phyloP scores from a whole-genome alignment of 2,329 filamentous ascomycete species.

The Xylogone sp. region DNA sequence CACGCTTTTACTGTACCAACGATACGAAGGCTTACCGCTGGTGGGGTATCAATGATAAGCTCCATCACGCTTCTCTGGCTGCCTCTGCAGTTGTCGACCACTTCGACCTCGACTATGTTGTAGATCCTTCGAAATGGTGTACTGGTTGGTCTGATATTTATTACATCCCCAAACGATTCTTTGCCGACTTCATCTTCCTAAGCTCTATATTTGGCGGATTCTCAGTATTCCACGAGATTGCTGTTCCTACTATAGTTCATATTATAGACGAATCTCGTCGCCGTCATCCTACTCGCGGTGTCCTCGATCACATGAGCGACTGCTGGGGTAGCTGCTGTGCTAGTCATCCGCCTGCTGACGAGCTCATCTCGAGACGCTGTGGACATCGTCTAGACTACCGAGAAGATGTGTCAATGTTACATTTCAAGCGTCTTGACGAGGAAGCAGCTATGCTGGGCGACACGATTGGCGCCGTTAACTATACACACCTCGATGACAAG shows the following conservation, averaged over 20 bases:
- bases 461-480: neutral
- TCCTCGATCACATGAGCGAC: constrained; percentile 2
- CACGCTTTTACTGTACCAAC: constrained; percentile 19
- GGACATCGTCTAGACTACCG: constrained; percentile 3
- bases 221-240: constrained; percentile 28
- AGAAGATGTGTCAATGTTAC: constrained; percentile 1
- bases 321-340: constrained; percentile 4
- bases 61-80: constrained; percentile 14
- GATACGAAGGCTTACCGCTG: constrained; percentile 16
- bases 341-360: neutral
- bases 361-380: constrained; percentile 1
- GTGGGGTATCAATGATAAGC: constrained; percentile 18
- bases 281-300: neutral
- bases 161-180: constrained; percentile 29
- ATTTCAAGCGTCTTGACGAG: constrained; percentile 1
- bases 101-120: constrained; percentile 18
- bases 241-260: constrained; percentile 28
- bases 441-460: constrained; percentile 2
- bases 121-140: constrained; percentile 23
- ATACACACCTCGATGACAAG: neutral
- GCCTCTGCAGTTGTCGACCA: constrained; percentile 12
- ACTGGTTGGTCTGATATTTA: constrained; percentile 31
- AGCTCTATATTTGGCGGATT: constrained; percentile 19
- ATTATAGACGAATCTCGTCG: constrained; percentile 26
- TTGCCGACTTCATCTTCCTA: constrained; percentile 27